Evolutionary conservation across 495 filamentous ascomycete genomes (phyloP), one percentile per base, ranked within the genome.

Genomic region (Sordaria brevicollis): DNA sequence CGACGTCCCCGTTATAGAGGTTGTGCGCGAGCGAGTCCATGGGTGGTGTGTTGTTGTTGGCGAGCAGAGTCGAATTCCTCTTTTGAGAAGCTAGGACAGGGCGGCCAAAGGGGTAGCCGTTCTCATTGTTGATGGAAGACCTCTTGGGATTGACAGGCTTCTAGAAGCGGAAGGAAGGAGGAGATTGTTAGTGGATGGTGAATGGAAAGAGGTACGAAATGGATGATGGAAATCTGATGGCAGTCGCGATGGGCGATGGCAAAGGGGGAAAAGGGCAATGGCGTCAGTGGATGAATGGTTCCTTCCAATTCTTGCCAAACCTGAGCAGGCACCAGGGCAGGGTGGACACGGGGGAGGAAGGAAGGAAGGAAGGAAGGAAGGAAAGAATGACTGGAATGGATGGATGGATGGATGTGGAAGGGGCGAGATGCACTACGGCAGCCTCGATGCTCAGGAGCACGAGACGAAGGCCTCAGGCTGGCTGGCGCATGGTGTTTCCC

Each of bases 41-140:
- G 67, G 41, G 49, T 19, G 49, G 25, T 62, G 21, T 62, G 25
- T 67, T 43, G 21, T 68, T 68, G 36, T 68, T 49, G 65, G 35
- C 41, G 65, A 72, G 73, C 38, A 70, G 25, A 17, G 71, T 67
- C 34, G 76, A 74, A 49, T 77, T 75, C 7, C 80, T 81, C 71
- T 82, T 79, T 68, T 82, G 79, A 35, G 74, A 70, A 67, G 70
- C 62, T 57, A 75, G 68, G 25, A 71, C 69, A 36, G 68, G 65
- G 5, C 74, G 75, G 65, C 38, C 67, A 21, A 72, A 65, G 17
- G 71, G 66, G 62, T 72, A 66, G 19, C 41, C 25, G 67, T 71
- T 67, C 17, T 77, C 73, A 41, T 75, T 70, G 21, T 70, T 66
- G 33, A 66, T 35, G 37, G 41, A 68, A 21, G 67, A 9, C 49